Percentiles rank a stretch among this genome's conserved stretches.
These are phyloP conservation scores for Ceratobasidium sp. DNA, from an alignment of 1,284 basidiomycete genomes.

Conservation along the genomic window DNA sequence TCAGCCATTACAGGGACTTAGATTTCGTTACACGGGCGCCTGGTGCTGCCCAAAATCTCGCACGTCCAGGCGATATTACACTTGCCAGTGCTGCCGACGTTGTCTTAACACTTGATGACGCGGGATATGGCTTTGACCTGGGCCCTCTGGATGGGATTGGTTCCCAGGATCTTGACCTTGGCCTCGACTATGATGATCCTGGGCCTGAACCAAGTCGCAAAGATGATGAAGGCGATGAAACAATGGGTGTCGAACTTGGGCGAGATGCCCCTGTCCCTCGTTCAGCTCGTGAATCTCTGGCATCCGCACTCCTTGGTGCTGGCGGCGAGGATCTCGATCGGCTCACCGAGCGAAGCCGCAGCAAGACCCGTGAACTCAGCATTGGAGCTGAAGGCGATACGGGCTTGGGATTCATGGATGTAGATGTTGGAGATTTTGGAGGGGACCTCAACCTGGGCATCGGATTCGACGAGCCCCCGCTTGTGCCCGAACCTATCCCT, in stretches of 20 bases:
- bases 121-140: constrained; percentile 73
- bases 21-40: constrained; percentile 70
- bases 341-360: constrained; percentile 70
- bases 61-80: constrained; percentile 86
- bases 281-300: constrained; percentile 68
- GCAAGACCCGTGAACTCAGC: constrained; percentile 71
- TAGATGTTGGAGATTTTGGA: constrained; percentile 62
- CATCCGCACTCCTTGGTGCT: constrained; percentile 68
- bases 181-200: constrained; percentile 76
- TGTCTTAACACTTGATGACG: constrained; percentile 68
- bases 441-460: constrained; percentile 68
- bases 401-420: constrained; percentile 61
- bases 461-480: constrained; percentile 69
- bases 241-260: constrained; percentile 76
- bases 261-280: constrained; percentile 73
- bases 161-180: constrained; percentile 82
- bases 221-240: constrained; percentile 52
- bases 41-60: constrained; percentile 81
- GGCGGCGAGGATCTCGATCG: constrained; percentile 67
- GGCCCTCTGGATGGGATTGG: constrained; percentile 86
- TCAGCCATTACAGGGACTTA: constrained; percentile 68
- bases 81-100: constrained; percentile 75
- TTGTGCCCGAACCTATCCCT: constrained; percentile 50
- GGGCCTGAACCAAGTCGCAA: constrained; percentile 41
- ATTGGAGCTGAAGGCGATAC: constrained; percentile 70